phyloP scores from a whole-genome alignment of 306 rosid genomes.

The Trifolium fragiferum region DNA sequence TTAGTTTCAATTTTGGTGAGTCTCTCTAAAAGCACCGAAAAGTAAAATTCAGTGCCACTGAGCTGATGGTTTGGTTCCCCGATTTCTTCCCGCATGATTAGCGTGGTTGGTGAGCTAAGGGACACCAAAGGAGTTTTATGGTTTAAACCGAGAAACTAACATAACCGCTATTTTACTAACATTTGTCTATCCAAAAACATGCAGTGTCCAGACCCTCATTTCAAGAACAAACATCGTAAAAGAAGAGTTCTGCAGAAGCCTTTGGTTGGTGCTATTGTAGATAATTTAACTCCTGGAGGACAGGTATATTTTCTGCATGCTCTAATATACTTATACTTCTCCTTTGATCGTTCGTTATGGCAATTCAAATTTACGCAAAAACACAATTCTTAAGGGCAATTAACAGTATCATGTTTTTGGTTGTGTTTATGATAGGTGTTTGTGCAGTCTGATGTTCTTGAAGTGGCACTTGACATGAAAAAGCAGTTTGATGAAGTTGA shows the following conservation, averaged over 20 bases:
- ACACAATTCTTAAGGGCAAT: too few species aligned
- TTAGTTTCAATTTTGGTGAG: slow-evolving; percentile 89
- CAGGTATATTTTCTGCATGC: slow-evolving; percentile 58
- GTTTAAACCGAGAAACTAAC: background rate
- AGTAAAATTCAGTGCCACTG: background rate
- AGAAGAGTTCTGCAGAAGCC: slow-evolving; percentile 89
- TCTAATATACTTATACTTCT: background rate
- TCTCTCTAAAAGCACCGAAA: slow-evolving; percentile 28
- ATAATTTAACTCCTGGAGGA: slow-evolving; percentile 64
- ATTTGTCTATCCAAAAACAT: background rate
- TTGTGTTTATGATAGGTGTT: slow-evolving; percentile 62
- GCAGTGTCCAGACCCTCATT: slow-evolving; percentile 99
- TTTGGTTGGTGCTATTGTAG: slow-evolving; percentile 63
- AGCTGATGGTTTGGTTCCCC: slow-evolving; percentile 1
- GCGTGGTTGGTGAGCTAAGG: background rate
- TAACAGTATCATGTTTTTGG: background rate
- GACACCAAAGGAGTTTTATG: background rate
- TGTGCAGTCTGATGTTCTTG: slow-evolving; percentile 74
- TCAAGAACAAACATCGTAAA: slow-evolving; percentile 85
- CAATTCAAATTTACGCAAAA: background rate
- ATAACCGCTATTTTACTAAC: too few species aligned
- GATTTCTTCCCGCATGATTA: background rate
- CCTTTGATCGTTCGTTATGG: background rate
- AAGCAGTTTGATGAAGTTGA: slow-evolving; percentile 65
- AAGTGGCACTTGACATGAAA: slow-evolving; percentile 81